phyloP scores from a whole-genome alignment of 1,284 basidiomycete species.

The Ceratobasidium theobromae region DNA sequence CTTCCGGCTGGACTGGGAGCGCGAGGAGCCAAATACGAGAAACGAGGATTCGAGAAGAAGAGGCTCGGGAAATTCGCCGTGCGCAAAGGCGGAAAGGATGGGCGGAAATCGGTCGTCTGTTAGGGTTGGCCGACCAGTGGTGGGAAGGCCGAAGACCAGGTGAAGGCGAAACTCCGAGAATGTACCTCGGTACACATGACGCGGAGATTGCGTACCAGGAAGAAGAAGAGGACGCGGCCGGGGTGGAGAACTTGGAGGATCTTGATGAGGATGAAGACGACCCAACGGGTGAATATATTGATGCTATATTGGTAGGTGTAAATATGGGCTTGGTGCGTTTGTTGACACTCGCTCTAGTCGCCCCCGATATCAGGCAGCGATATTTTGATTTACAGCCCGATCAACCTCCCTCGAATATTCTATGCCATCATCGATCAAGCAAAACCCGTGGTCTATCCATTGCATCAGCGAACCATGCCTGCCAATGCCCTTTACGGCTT shows the following conservation, averaged over 20 bases:
- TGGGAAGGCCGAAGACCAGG: constrained; percentile 51
- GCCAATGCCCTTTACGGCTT: constrained; percentile 82
- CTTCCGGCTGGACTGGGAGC: constrained; percentile 70
- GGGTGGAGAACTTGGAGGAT: constrained; percentile 45
- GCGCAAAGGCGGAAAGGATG: constrained; percentile 55
- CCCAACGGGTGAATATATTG: constrained; percentile 46
- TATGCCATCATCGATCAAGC: constrained; percentile 43
- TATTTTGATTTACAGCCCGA: constrained; percentile 39
- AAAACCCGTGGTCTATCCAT: constrained; percentile 41
- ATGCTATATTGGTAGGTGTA: constrained; percentile 44
- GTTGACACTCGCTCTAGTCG: constrained; percentile 51
- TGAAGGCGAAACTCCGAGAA: constrained; percentile 11
- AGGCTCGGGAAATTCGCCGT: constrained; percentile 59
- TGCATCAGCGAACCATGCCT: constrained; percentile 69
- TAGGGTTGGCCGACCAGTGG: constrained; percentile 63
- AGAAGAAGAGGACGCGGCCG: constrained; percentile 42
- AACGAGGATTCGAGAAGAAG: constrained; percentile 57
- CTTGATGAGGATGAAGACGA: constrained; percentile 52
- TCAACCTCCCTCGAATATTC: constrained; percentile 33
- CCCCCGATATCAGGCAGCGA: constrained; percentile 14
- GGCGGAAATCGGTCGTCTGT: constrained; percentile 55
- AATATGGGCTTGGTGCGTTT: constrained; percentile 48
- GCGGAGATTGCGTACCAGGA: constrained; percentile 31
- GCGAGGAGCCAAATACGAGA: constrained; percentile 53
- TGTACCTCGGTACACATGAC: constrained; percentile 23